phyloP scores from a whole-genome alignment of 805 yeast genomes.

The Scheffersomyces lignosus region DNA sequence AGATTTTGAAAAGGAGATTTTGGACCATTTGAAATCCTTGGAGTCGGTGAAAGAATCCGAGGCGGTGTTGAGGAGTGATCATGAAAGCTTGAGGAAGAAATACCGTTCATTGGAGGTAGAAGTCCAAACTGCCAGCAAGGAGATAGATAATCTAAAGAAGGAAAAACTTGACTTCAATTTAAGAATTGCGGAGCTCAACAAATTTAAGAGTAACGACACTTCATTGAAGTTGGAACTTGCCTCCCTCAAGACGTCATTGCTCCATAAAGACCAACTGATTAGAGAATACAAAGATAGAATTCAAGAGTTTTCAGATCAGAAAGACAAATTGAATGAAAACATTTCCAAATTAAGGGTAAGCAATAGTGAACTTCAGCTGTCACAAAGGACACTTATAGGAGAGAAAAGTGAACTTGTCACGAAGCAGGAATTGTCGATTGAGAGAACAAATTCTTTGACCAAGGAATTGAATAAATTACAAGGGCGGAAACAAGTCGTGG shows the following conservation, averaged over 20 bases:
- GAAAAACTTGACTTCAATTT: conserved; percentile 43
- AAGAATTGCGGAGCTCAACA: conserved; percentile 28
- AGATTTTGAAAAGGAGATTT: conserved; percentile 1
- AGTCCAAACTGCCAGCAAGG: conserved; percentile 20
- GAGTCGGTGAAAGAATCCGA: conserved; percentile 4
- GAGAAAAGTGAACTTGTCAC: conserved; percentile 42
- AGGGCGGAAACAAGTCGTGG: conserved; percentile 41
- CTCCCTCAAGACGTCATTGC: conserved; percentile 43
- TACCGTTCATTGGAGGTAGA: conserved; percentile 12
- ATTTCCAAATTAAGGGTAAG: conserved; percentile 41
- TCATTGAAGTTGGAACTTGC: conserved; percentile 51
- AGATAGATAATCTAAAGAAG: conserved; percentile 21
- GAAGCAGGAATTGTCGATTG: conserved; percentile 41
- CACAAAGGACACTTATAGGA: conserved; percentile 33
- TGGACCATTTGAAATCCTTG: not conserved
- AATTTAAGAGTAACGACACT: conserved; percentile 38
- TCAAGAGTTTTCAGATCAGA: conserved; percentile 35
- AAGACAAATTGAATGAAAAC: conserved; percentile 37
- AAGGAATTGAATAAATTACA: conserved; percentile 42
- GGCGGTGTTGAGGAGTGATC: conserved; percentile 13
- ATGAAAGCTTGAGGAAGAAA: conserved; percentile 13
- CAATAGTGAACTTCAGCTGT: conserved; percentile 38
- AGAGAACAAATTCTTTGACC: conserved; percentile 28
- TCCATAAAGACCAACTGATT: conserved; percentile 45
- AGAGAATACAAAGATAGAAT: conserved; percentile 36